These are phyloP conservation scores for Lactarius pseudohatsudake DNA, from an alignment of 768 basidiomycete genomes.

Conservation along the genomic window DNA sequence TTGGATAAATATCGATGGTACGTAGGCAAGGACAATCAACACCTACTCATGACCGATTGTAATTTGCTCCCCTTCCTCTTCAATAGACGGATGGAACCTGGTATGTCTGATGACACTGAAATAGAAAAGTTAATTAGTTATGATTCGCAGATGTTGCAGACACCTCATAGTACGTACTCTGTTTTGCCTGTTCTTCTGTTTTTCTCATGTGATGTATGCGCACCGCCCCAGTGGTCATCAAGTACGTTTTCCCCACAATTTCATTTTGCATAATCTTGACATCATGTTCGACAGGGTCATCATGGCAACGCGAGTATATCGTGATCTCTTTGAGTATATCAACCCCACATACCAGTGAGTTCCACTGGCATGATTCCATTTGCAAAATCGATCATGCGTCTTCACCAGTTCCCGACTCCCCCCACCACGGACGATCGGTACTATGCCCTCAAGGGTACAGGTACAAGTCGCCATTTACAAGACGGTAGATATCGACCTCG, in stretches of 20 bases:
- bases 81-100: conserved; percentile 18
- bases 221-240: conserved; percentile 8
- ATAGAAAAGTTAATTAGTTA: neutral
- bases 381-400: neutral
- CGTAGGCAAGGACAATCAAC: neutral
- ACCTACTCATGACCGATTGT: neutral
- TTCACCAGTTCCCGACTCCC: neutral
- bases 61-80: neutral
- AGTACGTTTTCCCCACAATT: neutral
- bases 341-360: conserved; percentile 8
- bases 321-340: conserved; percentile 18
- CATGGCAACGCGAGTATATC: conserved; percentile 16
- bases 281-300: neutral
- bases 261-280: neutral
- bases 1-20: conserved; percentile 12
- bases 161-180: conserved; percentile 1
- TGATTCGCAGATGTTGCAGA: conserved; percentile 9
- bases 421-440: neutral
- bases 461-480: conserved; percentile 8
- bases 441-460: neutral
- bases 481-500: conserved; percentile 14
- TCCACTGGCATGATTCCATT: no score
- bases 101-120: neutral
- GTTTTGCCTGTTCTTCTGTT: neutral
- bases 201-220: neutral